Conservation (phyloP, 2,329 filamentous ascomycete genomes). For the Fusarium tuaranense region DNA sequence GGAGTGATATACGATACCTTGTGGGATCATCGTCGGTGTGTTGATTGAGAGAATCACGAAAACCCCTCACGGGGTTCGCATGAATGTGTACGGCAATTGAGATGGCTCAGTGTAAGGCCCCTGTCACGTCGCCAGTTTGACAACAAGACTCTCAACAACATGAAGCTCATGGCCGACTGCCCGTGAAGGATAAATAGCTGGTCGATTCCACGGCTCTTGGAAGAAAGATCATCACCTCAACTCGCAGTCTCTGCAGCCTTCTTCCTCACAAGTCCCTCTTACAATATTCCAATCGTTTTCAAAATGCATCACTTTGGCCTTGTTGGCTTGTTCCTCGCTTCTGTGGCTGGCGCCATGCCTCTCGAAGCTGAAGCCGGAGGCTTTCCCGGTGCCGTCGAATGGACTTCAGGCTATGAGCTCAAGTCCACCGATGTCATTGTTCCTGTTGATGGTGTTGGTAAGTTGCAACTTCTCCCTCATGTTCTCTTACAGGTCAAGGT, state of each 20-base stretch:
- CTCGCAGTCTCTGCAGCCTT: not conserved
- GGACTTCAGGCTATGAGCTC: not conserved
- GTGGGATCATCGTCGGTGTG: not conserved
- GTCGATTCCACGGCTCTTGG: not conserved
- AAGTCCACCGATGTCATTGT: not conserved
- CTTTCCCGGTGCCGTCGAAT: not conserved
- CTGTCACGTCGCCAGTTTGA: not conserved
- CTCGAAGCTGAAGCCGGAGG: not conserved
- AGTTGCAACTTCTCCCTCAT: not conserved
- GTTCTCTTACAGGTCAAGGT: not conserved
- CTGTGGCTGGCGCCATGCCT: not conserved
- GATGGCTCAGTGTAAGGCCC: not conserved
- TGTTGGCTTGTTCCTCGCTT: constrained; percentile 3
- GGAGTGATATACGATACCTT: not conserved
- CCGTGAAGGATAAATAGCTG: not conserved
- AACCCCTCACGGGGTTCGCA: not conserved
- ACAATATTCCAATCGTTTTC: not conserved
- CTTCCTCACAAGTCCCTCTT: not conserved
- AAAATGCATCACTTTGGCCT: constrained; percentile 10
- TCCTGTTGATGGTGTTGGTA: not conserved
- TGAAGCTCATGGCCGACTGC: not conserved
- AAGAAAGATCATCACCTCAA: not conserved
- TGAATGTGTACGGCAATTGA: not conserved
- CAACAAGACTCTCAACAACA: not conserved
- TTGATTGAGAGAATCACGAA: not conserved